These are phyloP conservation scores for Raddia guianensis DNA, from an alignment of 176 grass and related monocot genomes.

Conservation along the genomic window DNA sequence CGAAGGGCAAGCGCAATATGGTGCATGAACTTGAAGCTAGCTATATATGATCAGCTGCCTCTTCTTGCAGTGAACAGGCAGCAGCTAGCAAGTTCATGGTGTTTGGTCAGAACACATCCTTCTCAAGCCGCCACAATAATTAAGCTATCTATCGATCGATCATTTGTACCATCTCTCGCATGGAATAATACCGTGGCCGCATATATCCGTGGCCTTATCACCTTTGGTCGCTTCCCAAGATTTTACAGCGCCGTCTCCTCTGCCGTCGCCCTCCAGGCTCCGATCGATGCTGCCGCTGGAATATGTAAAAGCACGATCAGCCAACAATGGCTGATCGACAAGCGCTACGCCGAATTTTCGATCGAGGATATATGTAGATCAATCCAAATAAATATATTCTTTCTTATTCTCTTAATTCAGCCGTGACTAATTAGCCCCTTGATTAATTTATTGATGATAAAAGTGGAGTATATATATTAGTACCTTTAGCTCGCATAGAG, in stretches of 20 bases:
- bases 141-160: background rate
- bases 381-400: background rate
- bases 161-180: too few species aligned
- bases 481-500: too few species aligned
- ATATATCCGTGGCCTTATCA: background rate
- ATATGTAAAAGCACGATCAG: background rate
- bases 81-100: background rate
- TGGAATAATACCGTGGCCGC: background rate
- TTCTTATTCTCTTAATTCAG: background rate
- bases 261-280: background rate
- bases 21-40: background rate
- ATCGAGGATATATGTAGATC: background rate
- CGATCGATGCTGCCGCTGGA: background rate
- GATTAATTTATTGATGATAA: too few species aligned
- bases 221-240: background rate
- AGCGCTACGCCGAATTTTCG: background rate
- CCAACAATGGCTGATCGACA: background rate
- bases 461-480: too few species aligned
- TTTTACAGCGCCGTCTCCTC: background rate
- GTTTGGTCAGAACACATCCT: background rate
- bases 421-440: too few species aligned
- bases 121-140: conserved; percentile 6
- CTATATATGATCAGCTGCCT: background rate
- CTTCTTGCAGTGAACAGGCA: background rate
- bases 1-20: too few species aligned